These are phyloP conservation scores for Mycena vulgaris DNA, from an alignment of 768 basidiomycete species.

Conservation along the genomic window DNA sequence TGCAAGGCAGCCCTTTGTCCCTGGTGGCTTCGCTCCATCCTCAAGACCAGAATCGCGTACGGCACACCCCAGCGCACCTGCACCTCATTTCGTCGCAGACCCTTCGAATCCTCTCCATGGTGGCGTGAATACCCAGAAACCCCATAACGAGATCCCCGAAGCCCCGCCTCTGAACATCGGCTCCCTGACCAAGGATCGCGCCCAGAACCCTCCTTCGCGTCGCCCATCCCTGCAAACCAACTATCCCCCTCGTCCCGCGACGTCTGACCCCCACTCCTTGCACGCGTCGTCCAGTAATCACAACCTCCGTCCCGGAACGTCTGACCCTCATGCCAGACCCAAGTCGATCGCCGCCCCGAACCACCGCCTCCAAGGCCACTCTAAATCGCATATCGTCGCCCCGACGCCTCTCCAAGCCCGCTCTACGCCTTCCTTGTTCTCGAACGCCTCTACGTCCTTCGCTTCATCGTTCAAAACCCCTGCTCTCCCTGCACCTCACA, in stretches of 20 bases:
- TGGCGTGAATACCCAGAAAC: constrained; percentile 3
- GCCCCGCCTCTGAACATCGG: constrained; percentile 27
- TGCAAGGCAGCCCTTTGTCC: constrained; percentile 24
- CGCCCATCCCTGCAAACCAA: constrained; percentile 29
- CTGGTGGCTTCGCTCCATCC: constrained; percentile 3
- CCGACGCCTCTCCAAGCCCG: constrained; percentile 31
- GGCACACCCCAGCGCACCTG: background rate
- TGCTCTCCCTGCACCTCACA: constrained; percentile 15
- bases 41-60: constrained; percentile 27
- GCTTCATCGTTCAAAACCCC: constrained; percentile 28
- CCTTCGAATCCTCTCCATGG: constrained; percentile 34
- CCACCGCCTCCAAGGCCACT: constrained; percentile 28
- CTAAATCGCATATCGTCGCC: constrained; percentile 24
- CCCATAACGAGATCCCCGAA: constrained; percentile 11
- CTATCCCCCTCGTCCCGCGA: constrained; percentile 12
- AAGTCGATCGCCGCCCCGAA: constrained; percentile 12
- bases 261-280: constrained; percentile 10
- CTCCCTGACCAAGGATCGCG: constrained; percentile 28
- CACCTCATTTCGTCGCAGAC: constrained; percentile 25
- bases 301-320: constrained; percentile 16
- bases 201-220: constrained; percentile 20
- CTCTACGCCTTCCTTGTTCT: constrained; percentile 22
- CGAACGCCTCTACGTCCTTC: constrained; percentile 7
- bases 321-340: constrained; percentile 29
- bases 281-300: background rate